phyloP scores from a whole-genome alignment of 1,284 basidiomycete genomes.

The Trametes pubescens region DNA sequence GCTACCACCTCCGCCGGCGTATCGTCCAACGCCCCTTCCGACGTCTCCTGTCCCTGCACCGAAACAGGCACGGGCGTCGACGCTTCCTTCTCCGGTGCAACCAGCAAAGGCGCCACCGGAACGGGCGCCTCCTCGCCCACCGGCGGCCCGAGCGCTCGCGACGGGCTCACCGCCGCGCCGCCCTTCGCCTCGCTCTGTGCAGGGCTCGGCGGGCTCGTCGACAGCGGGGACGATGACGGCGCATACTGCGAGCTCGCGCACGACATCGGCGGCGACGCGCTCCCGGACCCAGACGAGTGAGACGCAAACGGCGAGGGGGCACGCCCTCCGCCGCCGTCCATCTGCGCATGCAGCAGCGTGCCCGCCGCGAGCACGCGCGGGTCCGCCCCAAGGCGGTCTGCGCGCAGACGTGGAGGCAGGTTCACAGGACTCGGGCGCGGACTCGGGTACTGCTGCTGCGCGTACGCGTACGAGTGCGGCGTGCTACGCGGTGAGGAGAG shows the following conservation, averaged over 20 bases:
- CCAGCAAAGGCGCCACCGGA: slow-evolving; percentile 1
- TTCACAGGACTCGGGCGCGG: slow-evolving; percentile 25
- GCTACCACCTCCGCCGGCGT: slow-evolving; percentile 2
- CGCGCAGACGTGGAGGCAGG: slow-evolving; percentile 29
- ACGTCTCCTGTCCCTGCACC: background rate
- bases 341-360: slow-evolving; percentile 7
- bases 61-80: slow-evolving; percentile 17
- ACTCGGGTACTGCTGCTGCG: slow-evolving; percentile 29
- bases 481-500: slow-evolving; percentile 23
- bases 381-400: slow-evolving; percentile 17
- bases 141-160: slow-evolving; percentile 21
- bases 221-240: slow-evolving; percentile 42
- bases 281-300: slow-evolving; percentile 43
- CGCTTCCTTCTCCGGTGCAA: slow-evolving; percentile 11
- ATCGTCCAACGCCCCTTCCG: background rate
- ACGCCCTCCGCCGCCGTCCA: slow-evolving; percentile 8
- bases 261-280: slow-evolving; percentile 46
- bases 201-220: slow-evolving; percentile 46
- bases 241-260: slow-evolving; percentile 48
- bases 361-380: slow-evolving; percentile 1
- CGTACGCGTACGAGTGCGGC: slow-evolving; percentile 24
- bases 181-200: slow-evolving; percentile 35
- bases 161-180: slow-evolving; percentile 22
- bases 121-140: slow-evolving; percentile 3
- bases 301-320: slow-evolving; percentile 41